Evolutionary conservation across 331 rosid genomes (phyloP).

Genomic region (Prunus yedoensis): DNA sequence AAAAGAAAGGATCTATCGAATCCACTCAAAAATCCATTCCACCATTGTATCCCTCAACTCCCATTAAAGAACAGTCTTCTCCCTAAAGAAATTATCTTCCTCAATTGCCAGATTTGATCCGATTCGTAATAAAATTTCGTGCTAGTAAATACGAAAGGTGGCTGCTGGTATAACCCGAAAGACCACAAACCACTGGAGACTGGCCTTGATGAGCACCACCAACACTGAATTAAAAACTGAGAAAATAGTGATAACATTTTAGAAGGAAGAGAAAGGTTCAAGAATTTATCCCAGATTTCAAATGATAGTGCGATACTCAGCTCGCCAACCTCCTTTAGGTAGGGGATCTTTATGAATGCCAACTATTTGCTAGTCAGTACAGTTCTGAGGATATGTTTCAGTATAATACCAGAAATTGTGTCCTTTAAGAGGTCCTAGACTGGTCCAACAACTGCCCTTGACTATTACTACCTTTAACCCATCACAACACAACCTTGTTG

Average conservation of each 20-base stretch:
- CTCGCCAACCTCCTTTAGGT: background rate
- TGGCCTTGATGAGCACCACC: background rate
- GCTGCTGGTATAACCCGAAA: background rate
- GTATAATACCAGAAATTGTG: background rate
- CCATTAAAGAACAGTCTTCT: background rate
- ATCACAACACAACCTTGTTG: too few relatives aligned
- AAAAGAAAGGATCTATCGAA: background rate
- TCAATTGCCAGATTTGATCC: background rate
- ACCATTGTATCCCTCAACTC: background rate
- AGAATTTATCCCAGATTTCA: background rate
- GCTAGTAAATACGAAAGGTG: background rate
- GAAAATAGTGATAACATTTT: background rate
- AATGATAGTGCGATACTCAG: background rate
- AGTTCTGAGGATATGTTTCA: background rate
- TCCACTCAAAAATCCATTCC: background rate
- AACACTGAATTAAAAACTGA: background rate
- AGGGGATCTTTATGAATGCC: background rate
- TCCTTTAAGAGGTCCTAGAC: background rate
- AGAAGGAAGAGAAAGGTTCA: background rate
- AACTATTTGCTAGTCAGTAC: background rate
- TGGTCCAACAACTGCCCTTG: background rate
- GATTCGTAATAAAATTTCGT: background rate
- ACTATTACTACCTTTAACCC: background rate
- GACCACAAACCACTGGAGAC: background rate
- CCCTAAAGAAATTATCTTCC: too few relatives aligned